Conservation (phyloP, 129 eudicot genomes). For the Heracleum sosnowskyi region DNA sequence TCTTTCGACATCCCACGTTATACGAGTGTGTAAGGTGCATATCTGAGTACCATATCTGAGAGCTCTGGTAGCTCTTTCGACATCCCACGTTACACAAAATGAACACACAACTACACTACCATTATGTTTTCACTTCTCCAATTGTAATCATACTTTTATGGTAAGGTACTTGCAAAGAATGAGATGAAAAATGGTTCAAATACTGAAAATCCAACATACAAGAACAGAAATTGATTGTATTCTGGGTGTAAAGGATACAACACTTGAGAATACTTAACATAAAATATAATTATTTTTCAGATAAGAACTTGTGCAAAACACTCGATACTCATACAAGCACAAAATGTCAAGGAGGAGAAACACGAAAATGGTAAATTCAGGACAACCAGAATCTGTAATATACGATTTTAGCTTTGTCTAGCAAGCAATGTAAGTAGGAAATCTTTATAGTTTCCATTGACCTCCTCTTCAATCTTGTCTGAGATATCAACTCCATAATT, state of each 20-base stretch:
- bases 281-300: background rate
- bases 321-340: background rate
- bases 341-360: background rate
- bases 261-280: background rate
- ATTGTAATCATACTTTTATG: too few relatives aligned
- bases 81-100: too few relatives aligned
- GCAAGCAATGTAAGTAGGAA: constrained; percentile 51
- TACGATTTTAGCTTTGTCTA: constrained; percentile 26
- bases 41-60: too few relatives aligned
- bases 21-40: too few relatives aligned
- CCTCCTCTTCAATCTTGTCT: constrained; percentile 33
- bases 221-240: background rate
- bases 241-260: background rate
- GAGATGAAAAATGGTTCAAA: too few relatives aligned
- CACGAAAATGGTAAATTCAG: background rate
- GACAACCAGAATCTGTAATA: background rate
- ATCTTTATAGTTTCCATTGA: constrained; percentile 60
- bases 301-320: background rate
- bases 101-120: too few relatives aligned
- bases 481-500: constrained; percentile 32
- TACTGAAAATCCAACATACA: too few relatives aligned
- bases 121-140: too few relatives aligned
- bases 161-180: too few relatives aligned
- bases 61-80: too few relatives aligned
- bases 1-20: too few relatives aligned